These are phyloP conservation scores for Thalassia testudinum DNA, from an alignment of 116 monocot genomes.

Conservation along the genomic window DNA sequence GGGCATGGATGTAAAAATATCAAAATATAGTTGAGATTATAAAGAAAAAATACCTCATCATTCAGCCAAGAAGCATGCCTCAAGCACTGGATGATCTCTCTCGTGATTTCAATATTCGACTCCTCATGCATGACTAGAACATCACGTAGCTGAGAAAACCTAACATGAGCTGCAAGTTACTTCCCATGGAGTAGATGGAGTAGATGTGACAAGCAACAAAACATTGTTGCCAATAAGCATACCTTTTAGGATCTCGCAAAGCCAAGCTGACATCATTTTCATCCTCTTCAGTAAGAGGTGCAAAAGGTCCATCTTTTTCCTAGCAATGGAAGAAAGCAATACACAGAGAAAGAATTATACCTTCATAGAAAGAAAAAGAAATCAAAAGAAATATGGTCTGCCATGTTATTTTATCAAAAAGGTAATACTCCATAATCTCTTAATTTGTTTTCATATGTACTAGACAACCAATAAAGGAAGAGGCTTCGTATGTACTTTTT, in stretches of 20 bases:
- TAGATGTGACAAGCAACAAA: background rate
- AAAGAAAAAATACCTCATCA: too few relatives aligned
- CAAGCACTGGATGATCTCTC: constrained; percentile 53
- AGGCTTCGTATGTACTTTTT: too few relatives aligned
- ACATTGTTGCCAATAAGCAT: constrained; percentile 2
- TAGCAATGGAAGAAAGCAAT: background rate
- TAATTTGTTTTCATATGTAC: too few relatives aligned
- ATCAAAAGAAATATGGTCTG: background rate
- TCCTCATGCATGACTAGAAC: constrained; percentile 28
- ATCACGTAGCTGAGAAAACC: constrained; percentile 12
- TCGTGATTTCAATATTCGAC: constrained; percentile 59
- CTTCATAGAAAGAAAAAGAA: background rate
- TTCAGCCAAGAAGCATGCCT: constrained; percentile 48
- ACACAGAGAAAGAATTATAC: background rate
- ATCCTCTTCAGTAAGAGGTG: constrained; percentile 52
- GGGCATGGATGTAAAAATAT: too few relatives aligned
- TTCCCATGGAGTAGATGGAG: background rate
- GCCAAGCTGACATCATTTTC: constrained; percentile 22
- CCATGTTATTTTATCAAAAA: too few relatives aligned
- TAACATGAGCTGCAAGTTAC: constrained; percentile 1
- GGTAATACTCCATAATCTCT: too few relatives aligned
- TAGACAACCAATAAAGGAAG: too few relatives aligned
- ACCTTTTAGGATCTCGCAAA: constrained; percentile 26
- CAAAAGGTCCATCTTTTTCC: constrained; percentile 13
- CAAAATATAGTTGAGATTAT: too few relatives aligned